phyloP scores from a whole-genome alignment of 1,284 basidiomycete species.

The Ganoderma resinaceum region DNA sequence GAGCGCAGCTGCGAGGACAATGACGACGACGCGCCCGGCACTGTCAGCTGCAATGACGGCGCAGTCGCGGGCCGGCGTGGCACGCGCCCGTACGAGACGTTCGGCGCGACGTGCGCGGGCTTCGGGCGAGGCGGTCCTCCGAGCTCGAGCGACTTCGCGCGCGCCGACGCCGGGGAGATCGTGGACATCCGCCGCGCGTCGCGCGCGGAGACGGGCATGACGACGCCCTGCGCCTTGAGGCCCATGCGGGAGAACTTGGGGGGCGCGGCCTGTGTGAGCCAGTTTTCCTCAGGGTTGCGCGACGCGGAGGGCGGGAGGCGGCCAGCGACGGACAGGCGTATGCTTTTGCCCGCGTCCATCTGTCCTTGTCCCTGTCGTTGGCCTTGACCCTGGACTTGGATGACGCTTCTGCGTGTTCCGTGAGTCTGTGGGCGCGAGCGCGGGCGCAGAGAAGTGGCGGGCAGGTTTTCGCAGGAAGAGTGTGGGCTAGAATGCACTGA shows the following conservation, averaged over 20 bases:
- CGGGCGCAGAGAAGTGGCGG: slow-evolving; percentile 18
- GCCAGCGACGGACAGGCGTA: slow-evolving; percentile 9
- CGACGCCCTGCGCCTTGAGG: slow-evolving; percentile 46
- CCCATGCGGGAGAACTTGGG: slow-evolving; percentile 54
- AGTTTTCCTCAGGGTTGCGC: slow-evolving; percentile 41
- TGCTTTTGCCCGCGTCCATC: slow-evolving; percentile 3
- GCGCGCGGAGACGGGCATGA: slow-evolving; percentile 52
- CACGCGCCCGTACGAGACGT: background rate
- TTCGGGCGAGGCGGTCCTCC: slow-evolving; percentile 11
- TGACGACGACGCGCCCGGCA: background rate
- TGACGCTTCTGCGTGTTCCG: slow-evolving; percentile 10
- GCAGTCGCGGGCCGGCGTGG: slow-evolving; percentile 1
- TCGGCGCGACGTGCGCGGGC: slow-evolving; percentile 8
- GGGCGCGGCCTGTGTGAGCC: slow-evolving; percentile 48
- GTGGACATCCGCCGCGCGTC: slow-evolving; percentile 30
- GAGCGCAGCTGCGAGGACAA: slow-evolving; percentile 15
- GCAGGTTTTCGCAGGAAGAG: slow-evolving; percentile 18
- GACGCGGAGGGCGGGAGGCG: slow-evolving; percentile 29
- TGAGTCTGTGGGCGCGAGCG: slow-evolving; percentile 7
- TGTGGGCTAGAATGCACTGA: background rate
- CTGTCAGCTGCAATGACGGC: background rate
- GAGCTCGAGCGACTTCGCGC: slow-evolving; percentile 11
- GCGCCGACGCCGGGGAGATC: slow-evolving; percentile 4
- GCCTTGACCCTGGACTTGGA: background rate
- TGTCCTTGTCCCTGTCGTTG: background rate